These are phyloP conservation scores for Alternaria consortialis DNA, from an alignment of 2,329 filamentous ascomycete species.

Conservation along the genomic window DNA sequence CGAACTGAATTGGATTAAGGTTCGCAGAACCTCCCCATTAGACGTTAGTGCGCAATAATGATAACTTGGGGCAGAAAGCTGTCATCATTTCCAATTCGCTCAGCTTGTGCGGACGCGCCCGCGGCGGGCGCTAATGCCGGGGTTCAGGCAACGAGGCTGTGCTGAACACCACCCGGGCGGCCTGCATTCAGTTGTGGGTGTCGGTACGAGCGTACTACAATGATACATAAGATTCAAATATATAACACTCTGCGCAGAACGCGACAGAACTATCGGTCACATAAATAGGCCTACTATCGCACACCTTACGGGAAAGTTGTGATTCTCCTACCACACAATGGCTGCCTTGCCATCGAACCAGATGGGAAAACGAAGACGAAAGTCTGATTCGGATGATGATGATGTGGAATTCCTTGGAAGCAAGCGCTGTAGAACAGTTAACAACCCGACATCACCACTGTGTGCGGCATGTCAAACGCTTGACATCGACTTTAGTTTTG, in stretches of 20 bases:
- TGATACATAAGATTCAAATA: background rate
- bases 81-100: background rate
- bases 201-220: background rate
- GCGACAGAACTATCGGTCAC: background rate
- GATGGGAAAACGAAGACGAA: background rate
- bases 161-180: background rate
- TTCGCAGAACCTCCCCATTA: background rate
- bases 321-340: background rate
- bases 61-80: background rate
- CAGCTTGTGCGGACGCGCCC: background rate
- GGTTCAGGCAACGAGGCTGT: constrained; percentile 1
- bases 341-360: background rate
- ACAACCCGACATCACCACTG: background rate
- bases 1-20: background rate
- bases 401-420: background rate
- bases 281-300: background rate
- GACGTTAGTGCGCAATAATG: background rate
- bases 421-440: background rate
- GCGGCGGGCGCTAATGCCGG: background rate
- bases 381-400: background rate
- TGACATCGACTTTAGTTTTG: constrained; percentile 10
- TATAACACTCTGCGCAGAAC: too few relatives aligned
- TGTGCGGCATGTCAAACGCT: constrained; percentile 10
- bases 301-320: background rate
- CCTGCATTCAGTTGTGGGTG: background rate